Evolutionary conservation across 2,329 filamentous ascomycete species (phyloP).

Genomic region (Ascochyta clinopodiicola): DNA sequence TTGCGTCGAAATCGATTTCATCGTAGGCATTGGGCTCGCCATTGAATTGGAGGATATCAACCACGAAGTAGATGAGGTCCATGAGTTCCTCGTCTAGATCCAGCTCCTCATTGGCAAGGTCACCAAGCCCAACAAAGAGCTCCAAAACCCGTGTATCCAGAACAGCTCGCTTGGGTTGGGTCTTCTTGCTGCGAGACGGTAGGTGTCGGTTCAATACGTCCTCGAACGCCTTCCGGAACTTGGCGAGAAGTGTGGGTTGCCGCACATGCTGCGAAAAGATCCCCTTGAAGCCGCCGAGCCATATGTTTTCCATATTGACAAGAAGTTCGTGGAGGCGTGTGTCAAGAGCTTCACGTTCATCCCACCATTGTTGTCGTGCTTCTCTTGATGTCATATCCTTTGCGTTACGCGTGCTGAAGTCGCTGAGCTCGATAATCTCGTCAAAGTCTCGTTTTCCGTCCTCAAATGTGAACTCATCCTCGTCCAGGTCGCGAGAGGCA

Average conservation of each 20-base stretch:
- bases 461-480: constrained; percentile 82
- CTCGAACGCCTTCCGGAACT: constrained; percentile 80
- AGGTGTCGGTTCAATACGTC: constrained; percentile 82
- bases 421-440: constrained; percentile 82
- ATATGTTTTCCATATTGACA: constrained; percentile 85
- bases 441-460: constrained; percentile 79
- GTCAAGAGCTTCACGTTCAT: constrained; percentile 81
- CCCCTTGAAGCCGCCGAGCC: constrained; percentile 93
- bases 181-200: constrained; percentile 76
- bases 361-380: constrained; percentile 87
- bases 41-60: constrained; percentile 95
- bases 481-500: constrained; percentile 78
- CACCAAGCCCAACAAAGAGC: constrained; percentile 84
- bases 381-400: constrained; percentile 76
- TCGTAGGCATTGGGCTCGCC: constrained; percentile 97
- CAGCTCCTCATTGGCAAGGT: constrained; percentile 68
- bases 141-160: constrained; percentile 77
- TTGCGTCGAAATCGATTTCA: constrained; percentile 92
- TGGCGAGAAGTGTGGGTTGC: constrained; percentile 69
- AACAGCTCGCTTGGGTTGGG: constrained; percentile 55
- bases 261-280: constrained; percentile 81
- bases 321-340: constrained; percentile 77
- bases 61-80: constrained; percentile 92
- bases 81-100: constrained; percentile 90
- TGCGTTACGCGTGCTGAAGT: constrained; percentile 79